Evolutionary conservation across 345 rosid genomes (phyloP), one percentile per base, ranked within the genome.

Genomic region (Pistacia vera): DNA sequence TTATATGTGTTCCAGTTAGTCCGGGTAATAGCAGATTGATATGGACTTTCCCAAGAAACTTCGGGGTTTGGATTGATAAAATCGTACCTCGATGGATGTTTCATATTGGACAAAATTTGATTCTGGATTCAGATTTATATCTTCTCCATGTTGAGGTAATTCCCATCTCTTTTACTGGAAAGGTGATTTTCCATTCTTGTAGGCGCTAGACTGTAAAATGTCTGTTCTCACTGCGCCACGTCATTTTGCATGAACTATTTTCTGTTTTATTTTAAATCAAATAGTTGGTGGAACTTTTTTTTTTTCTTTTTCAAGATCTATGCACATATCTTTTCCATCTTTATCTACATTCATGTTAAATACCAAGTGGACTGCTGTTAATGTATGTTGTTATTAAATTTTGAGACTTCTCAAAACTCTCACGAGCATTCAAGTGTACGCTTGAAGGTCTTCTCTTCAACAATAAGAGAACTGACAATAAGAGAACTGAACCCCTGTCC

Each of bases 11-110:
- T 73, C 98, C 97, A 1, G 97, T 95, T 48, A 92, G 95, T 67
- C 97, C 98, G 0, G 98, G 98, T 77, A 77, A 84, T 63, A 95
- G 98, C 73, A 91, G 97, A 85, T 78, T 93, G 78, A 90, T 95
- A 76, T 95, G 98, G 97, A 77, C 83, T 46, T 90, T 91, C 78
- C 97, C 97, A 0, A 87, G 97, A 78, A 86, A 95, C 30, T 90
- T 91, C 51, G 93, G 86, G 11, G 35, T 88, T 64, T 79, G 90
- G 90, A 85, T 91, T 13, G 97, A 95, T 68, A 88, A 84, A 83
- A 79, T 95, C 72, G 72, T 92, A 54, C 97, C 98, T 9, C 81
- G 97, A 69, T 95, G 98, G 97, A 63, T 92, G 66, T 95, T 92
- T 82, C 98, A 95, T 60, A 75, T 91, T 68, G 88, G 91, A 63